A percentile compares a stretch with the other conserved stretches of the same genome.
These are phyloP conservation scores for Lotus japonicus DNA, from an alignment of 306 rosid species.

Conservation along the genomic window DNA sequence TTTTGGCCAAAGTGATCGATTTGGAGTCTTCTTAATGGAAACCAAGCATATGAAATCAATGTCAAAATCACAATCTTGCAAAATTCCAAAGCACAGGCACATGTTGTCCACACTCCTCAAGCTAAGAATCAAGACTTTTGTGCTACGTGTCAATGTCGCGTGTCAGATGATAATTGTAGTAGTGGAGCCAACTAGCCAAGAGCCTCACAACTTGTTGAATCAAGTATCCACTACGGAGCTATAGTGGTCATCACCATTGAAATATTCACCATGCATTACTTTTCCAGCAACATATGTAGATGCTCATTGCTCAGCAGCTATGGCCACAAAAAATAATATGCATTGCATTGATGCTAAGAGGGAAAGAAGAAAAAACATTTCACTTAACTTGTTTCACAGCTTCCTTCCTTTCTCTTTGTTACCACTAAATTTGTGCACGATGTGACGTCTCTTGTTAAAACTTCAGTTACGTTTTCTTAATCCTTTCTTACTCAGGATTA, in stretches of 20 bases:
- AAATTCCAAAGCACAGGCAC: constrained; percentile 18
- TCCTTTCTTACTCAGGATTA: too few species aligned
- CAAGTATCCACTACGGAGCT: constrained; percentile 6
- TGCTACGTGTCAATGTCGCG: constrained; percentile 18
- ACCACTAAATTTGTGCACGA: constrained; percentile 28
- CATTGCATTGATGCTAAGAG: constrained; percentile 6
- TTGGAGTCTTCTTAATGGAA: too few species aligned
- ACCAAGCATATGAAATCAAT: too few species aligned
- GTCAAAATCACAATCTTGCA: constrained; percentile 6
- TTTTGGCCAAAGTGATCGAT: too few species aligned
- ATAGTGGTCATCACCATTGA: constrained; percentile 1
- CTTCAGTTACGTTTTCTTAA: too few species aligned
- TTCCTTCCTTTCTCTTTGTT: background rate
- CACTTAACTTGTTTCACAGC: background rate
- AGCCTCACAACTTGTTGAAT: background rate
- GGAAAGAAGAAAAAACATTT: background rate
- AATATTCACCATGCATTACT: constrained; percentile 14
- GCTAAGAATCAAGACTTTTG: background rate
- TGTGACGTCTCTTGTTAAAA: constrained; percentile 15
- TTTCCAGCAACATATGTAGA: background rate
- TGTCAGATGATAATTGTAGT: background rate
- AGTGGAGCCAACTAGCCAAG: background rate
- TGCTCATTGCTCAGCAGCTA: constrained; percentile 3
- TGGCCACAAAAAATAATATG: constrained; percentile 29
- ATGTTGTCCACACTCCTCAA: constrained; percentile 28